Conservation (phyloP, 352 stramenopile species). For the Pythium rhizo-oryzae region DNA sequence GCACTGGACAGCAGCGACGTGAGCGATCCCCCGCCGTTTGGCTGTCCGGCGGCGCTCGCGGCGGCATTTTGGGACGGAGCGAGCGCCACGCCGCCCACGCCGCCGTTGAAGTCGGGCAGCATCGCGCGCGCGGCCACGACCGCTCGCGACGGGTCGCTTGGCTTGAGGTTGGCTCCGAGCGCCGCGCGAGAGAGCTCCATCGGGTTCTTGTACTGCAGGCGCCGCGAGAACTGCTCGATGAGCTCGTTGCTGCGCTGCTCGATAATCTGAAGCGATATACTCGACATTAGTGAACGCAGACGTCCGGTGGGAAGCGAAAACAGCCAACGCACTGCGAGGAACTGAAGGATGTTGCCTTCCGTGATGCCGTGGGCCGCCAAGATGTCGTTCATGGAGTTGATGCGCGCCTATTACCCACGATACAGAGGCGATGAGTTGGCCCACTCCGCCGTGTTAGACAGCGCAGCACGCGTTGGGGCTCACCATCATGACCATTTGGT, state of each 20-base stretch:
- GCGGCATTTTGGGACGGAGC: background rate
- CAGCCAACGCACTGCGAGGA: conserved; percentile 54
- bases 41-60: background rate
- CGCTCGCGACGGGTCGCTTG: conserved; percentile 67
- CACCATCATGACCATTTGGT: conserved; percentile 78
- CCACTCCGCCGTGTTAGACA: no score
- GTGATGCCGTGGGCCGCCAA: conserved; percentile 77
- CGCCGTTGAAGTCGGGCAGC: conserved; percentile 37
- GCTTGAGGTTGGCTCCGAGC: conserved; percentile 62
- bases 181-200: conserved; percentile 51
- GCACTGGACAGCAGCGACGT: conserved; percentile 23
- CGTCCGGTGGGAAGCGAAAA: no score
- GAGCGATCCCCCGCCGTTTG: conserved; percentile 2
- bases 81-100: background rate
- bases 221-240: conserved; percentile 75
- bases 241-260: conserved; percentile 81
- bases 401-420: conserved; percentile 46
- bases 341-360: conserved; percentile 83
- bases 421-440: no score
- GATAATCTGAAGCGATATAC: no score
- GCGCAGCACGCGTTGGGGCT: no score
- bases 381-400: conserved; percentile 88
- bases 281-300: no score
- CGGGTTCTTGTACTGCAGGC: conserved; percentile 72
- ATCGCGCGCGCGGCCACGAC: conserved; percentile 48